Percentiles rank a stretch among this genome's conserved stretches.
Evolutionary conservation across 768 basidiomycete species (phyloP).

Genomic region (Trametes villosa): DNA sequence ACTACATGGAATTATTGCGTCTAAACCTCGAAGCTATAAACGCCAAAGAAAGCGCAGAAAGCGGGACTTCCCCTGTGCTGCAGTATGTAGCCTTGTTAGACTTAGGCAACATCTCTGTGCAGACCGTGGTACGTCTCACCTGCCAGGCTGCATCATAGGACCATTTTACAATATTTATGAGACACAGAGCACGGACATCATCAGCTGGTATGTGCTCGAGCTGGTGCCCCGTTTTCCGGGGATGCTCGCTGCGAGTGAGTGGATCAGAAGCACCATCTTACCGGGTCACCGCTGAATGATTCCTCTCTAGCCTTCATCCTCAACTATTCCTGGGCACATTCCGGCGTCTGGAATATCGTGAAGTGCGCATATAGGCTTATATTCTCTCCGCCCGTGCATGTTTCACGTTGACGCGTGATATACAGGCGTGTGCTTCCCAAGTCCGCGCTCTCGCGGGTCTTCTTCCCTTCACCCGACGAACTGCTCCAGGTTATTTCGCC

Average conservation of each 20-base stretch:
- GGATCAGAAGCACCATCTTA: neutral
- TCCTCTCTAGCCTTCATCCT: conserved; percentile 61
- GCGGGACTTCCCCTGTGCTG: conserved; percentile 44
- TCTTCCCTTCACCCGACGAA: conserved; percentile 63
- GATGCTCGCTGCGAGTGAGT: conserved; percentile 71
- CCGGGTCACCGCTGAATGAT: conserved; percentile 4
- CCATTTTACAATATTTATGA: conserved; percentile 12
- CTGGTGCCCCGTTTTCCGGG: conserved; percentile 74
- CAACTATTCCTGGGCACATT: conserved; percentile 77
- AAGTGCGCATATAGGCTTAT: conserved; percentile 49
- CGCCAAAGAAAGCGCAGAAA: conserved; percentile 34
- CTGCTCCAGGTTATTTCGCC: conserved; percentile 59
- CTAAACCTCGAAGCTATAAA: conserved; percentile 57
- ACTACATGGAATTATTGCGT: conserved; percentile 58
- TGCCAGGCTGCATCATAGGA: neutral
- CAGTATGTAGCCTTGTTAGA: conserved; percentile 76
- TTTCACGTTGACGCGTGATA: conserved; percentile 18
- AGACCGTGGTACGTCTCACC: conserved; percentile 52
- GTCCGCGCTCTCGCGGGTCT: conserved; percentile 61
- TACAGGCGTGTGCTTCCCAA: conserved; percentile 64
- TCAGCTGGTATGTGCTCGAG: conserved; percentile 68
- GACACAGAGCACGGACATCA: conserved; percentile 59
- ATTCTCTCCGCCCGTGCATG: neutral
- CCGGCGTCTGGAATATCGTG: conserved; percentile 65
- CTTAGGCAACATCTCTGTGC: conserved; percentile 57